Percentiles rank a stretch among this genome's conserved stretches.
Evolutionary conservation across 495 filamentous ascomycete genomes (phyloP).

Genomic region (Neurospora sp.): DNA sequence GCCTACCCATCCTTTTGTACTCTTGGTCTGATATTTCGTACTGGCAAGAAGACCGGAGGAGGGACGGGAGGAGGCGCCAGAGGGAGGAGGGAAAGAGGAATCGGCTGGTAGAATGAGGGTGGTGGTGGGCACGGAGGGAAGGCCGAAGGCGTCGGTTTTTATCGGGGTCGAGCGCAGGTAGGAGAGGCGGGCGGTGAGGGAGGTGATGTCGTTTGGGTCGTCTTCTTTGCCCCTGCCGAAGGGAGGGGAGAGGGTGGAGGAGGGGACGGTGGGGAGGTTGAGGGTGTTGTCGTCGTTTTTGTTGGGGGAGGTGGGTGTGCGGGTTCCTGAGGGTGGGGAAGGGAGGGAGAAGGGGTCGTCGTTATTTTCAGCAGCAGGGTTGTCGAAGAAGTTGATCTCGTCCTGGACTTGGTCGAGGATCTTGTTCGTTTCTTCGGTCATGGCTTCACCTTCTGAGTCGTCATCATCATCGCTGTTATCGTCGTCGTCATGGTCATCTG

Average conservation of each 20-base stretch:
- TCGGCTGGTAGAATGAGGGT: slow-evolving; percentile 14
- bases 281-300: not conserved
- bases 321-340: not conserved
- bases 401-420: slow-evolving; percentile 28
- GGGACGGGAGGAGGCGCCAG: no score
- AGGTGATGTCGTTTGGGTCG: slow-evolving; percentile 28
- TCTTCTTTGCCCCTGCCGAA: slow-evolving; percentile 1
- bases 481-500: not conserved
- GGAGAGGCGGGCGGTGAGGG: slow-evolving; percentile 31
- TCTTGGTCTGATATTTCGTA: no score
- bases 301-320: not conserved
- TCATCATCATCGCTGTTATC: slow-evolving; percentile 9
- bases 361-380: not conserved
- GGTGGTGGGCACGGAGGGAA: slow-evolving; percentile 44
- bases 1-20: not conserved
- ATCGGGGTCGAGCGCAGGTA: slow-evolving; percentile 14
- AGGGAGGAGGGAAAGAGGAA: slow-evolving; percentile 12
- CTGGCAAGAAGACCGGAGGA: no score
- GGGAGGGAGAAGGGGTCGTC: not conserved
- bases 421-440: slow-evolving; percentile 23
- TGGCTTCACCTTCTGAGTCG: slow-evolving; percentile 33
- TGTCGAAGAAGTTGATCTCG: slow-evolving; percentile 15
- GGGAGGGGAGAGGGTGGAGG: slow-evolving; percentile 15
- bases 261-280: slow-evolving; percentile 28
- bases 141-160: slow-evolving; percentile 28